Conservation (phyloP, 768 basidiomycete genomes). For the Termitomyces sp. region DNA sequence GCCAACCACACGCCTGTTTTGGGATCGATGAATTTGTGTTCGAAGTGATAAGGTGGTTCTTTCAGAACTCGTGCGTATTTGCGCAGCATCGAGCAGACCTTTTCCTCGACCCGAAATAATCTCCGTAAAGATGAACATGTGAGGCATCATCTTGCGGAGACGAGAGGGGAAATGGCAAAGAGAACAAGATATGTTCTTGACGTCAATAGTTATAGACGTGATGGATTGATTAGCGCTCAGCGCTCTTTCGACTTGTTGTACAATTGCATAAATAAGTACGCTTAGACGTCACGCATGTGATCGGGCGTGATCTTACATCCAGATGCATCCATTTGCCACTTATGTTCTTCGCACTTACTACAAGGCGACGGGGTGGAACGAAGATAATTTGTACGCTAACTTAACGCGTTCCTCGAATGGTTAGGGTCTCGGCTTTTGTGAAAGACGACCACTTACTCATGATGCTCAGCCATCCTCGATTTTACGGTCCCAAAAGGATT, state of each 20-base stretch:
- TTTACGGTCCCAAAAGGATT: slow-evolving; percentile 81
- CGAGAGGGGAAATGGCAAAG: not conserved
- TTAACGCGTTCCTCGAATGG: slow-evolving; percentile 87
- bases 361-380: slow-evolving; percentile 93
- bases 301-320: not conserved
- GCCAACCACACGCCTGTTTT: slow-evolving; percentile 4
- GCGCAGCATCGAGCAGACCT: not conserved
- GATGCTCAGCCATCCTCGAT: slow-evolving; percentile 74
- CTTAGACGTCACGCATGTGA: not conserved
- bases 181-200: not conserved
- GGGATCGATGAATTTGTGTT: not conserved
- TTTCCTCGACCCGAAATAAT: too few relatives aligned
- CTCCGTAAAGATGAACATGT: not conserved
- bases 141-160: not conserved
- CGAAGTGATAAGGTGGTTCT: not conserved
- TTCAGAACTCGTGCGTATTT: not conserved
- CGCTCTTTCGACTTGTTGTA: too few relatives aligned
- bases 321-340: slow-evolving; percentile 82
- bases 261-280: too few relatives aligned
- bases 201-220: too few relatives aligned
- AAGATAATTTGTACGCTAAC: slow-evolving; percentile 90
- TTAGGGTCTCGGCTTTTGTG: slow-evolving; percentile 23
- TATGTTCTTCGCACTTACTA: slow-evolving; percentile 90
- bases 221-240: too few relatives aligned
- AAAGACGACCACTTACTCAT: not conserved